Percentiles rank a stretch among this genome's conserved stretches.
phyloP scores from a whole-genome alignment of 192 early-diverging fungal species.

The Coemansia sp. region DNA sequence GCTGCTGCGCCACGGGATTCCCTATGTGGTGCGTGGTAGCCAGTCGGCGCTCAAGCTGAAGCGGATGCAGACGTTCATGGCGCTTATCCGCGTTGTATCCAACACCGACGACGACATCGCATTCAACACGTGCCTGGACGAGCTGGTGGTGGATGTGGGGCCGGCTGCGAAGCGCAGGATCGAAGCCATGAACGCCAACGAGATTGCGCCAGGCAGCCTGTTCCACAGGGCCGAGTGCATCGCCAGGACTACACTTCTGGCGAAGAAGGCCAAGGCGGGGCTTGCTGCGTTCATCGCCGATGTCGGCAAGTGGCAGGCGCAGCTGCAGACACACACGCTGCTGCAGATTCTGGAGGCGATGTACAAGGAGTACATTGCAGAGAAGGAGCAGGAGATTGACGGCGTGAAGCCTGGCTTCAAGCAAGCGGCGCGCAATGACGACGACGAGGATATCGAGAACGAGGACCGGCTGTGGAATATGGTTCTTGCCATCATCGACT shows the following conservation, averaged over 20 bases:
- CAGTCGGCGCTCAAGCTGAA: slow-evolving; percentile 39
- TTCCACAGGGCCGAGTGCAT: slow-evolving; percentile 8
- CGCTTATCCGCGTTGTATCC: slow-evolving; percentile 34
- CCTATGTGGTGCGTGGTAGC: slow-evolving; percentile 48
- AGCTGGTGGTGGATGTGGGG: slow-evolving; percentile 27
- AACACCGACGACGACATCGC: slow-evolving; percentile 46
- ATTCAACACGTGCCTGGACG: slow-evolving; percentile 24
- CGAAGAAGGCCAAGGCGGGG: slow-evolving; percentile 15
- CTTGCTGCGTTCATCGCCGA: slow-evolving; percentile 19
- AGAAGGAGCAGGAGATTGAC: background rate
- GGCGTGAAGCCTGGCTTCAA: background rate
- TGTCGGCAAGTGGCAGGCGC: slow-evolving; percentile 17
- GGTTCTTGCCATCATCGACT: slow-evolving; percentile 29
- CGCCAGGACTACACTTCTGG: background rate
- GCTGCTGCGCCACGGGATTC: slow-evolving; percentile 48
- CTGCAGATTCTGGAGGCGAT: slow-evolving; percentile 14
- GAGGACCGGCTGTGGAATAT: slow-evolving; percentile 28
- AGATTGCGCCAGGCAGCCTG: slow-evolving; percentile 1
- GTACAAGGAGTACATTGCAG: slow-evolving; percentile 19
- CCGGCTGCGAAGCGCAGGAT: slow-evolving; percentile 13
- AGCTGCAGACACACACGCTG: slow-evolving; percentile 14
- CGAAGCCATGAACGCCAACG: background rate
- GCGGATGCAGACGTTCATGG: slow-evolving; percentile 43
- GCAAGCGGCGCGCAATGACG: background rate
- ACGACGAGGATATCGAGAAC: background rate